A percentile compares a stretch with the other conserved stretches of the same genome.
phyloP scores from a whole-genome alignment of 2,329 filamentous ascomycete species.

The Aspergillus brasiliensis region DNA sequence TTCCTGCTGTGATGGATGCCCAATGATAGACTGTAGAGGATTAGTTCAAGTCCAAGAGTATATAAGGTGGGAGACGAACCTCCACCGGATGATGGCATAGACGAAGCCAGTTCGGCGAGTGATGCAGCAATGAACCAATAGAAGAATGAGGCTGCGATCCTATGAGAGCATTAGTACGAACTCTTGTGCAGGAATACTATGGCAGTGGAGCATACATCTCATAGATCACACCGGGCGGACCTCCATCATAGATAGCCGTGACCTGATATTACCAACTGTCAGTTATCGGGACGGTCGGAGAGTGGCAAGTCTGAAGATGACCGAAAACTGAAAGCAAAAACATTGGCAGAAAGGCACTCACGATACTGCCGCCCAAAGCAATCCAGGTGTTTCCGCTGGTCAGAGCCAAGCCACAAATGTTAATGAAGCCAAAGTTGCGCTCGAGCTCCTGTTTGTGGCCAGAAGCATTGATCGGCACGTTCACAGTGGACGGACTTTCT shows the following conservation, averaged over 20 bases:
- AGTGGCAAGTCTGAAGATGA: too few relatives aligned
- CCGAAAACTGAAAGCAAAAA: not conserved
- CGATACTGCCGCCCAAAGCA: constrained; percentile 62
- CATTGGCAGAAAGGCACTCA: constrained; percentile 38
- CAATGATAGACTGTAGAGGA: constrained; percentile 60
- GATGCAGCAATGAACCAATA: constrained; percentile 62
- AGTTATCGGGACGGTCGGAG: not conserved
- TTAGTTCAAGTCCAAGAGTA: not conserved
- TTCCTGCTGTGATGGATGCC: constrained; percentile 60
- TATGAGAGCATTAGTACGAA: constrained; percentile 19
- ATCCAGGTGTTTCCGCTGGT: constrained; percentile 68
- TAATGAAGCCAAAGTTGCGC: constrained; percentile 63
- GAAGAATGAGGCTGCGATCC: constrained; percentile 49
- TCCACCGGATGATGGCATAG: constrained; percentile 62
- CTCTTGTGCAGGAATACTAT: not conserved
- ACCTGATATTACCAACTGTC: constrained; percentile 27
- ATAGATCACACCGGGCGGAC: constrained; percentile 62
- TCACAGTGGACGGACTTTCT: constrained; percentile 30
- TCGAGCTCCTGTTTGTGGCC: constrained; percentile 65
- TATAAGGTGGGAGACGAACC: constrained; percentile 27
- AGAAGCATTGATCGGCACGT: constrained; percentile 59
- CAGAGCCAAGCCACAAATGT: constrained; percentile 60
- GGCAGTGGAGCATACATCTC: constrained; percentile 50
- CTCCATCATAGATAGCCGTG: constrained; percentile 61
- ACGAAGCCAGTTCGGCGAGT: constrained; percentile 62